Conservation (phyloP, 2,329 filamentous ascomycete species). For the Cercospora sp. region DNA sequence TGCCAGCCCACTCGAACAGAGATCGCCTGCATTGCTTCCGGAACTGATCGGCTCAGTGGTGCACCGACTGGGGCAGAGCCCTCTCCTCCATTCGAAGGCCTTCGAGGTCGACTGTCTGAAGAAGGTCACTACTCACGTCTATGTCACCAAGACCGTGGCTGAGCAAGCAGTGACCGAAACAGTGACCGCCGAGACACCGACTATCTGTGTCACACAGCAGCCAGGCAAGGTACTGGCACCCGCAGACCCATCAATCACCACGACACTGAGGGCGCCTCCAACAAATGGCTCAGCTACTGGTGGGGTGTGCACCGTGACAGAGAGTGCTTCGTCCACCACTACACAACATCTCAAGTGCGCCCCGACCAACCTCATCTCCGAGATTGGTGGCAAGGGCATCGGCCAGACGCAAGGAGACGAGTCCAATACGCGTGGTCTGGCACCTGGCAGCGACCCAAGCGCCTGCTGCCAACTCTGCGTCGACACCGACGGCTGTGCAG, state of each 20-base stretch:
- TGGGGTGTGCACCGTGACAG: constrained; percentile 30
- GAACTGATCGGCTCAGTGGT: constrained; percentile 19
- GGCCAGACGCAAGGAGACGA: constrained; percentile 27
- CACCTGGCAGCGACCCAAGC: constrained; percentile 30
- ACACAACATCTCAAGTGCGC: constrained; percentile 35
- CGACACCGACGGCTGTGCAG: constrained; percentile 31
- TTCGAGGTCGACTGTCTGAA: constrained; percentile 32
- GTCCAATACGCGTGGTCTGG: constrained; percentile 30
- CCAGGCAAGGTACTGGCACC: constrained; percentile 18
- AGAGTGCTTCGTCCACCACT: constrained; percentile 28
- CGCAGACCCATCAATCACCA: constrained; percentile 25
- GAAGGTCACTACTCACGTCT: constrained; percentile 29
- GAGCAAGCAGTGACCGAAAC: constrained; percentile 26
- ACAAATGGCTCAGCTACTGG: constrained; percentile 9
- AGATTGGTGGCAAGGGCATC: constrained; percentile 31
- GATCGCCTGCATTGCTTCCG: constrained; percentile 11
- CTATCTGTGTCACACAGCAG: constrained; percentile 21
- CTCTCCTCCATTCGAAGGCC: constrained; percentile 19
- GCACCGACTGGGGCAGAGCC: constrained; percentile 25
- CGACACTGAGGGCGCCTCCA: constrained; percentile 20
- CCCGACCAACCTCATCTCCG: constrained; percentile 33
- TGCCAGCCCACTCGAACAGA: constrained; percentile 21
- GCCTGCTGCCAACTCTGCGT: constrained; percentile 35
- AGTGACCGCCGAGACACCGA: constrained; percentile 28
- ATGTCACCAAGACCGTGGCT: constrained; percentile 24